A percentile compares a stretch with the other conserved stretches of the same genome.
These are phyloP conservation scores for Pseudomicrostroma phylloplanum DNA, from an alignment of 1,284 basidiomycete species.

Conservation along the genomic window DNA sequence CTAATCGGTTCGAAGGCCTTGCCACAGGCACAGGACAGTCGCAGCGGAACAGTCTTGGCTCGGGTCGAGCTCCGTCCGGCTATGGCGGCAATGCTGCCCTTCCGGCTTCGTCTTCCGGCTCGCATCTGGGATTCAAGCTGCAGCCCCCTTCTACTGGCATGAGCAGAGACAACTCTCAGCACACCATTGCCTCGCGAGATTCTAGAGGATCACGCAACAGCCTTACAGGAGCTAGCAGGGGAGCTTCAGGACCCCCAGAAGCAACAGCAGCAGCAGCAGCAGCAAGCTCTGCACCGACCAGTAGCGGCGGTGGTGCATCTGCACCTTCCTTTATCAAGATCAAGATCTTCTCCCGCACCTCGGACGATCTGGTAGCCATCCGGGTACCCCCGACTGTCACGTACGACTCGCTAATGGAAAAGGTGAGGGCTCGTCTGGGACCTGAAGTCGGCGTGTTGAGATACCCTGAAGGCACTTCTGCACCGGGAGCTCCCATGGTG, in stretches of 20 bases:
- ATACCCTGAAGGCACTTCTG: slow-evolving; percentile 62
- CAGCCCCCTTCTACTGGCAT: slow-evolving; percentile 7
- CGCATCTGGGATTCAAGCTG: not conserved
- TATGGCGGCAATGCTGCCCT: too few relatives aligned
- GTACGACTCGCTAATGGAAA: slow-evolving; percentile 76
- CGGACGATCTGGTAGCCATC: slow-evolving; percentile 91
- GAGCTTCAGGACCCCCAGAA: slow-evolving; percentile 7
- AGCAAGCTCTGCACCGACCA: too few relatives aligned
- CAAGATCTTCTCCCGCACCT: slow-evolving; percentile 86
- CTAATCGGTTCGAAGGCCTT: not conserved
- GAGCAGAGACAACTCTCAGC: slow-evolving; percentile 5
- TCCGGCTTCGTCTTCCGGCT: not conserved
- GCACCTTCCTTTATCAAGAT: slow-evolving; percentile 86
- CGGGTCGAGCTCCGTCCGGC: not conserved
- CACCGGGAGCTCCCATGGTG: slow-evolving; percentile 55
- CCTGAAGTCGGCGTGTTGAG: slow-evolving; percentile 65
- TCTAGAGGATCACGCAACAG: slow-evolving; percentile 22
- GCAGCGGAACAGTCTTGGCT: slow-evolving; percentile 3
- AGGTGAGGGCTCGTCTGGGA: slow-evolving; percentile 79
- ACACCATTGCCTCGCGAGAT: slow-evolving; percentile 18
- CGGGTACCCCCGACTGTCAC: slow-evolving; percentile 92
- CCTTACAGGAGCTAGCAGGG: slow-evolving; percentile 8
- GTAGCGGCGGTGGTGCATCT: slow-evolving; percentile 21
- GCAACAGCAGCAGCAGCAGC: slow-evolving; percentile 12
- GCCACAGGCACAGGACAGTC: slow-evolving; percentile 3